These are phyloP conservation scores for Solanum sitiens DNA, from an alignment of 257 asterid genomes.

Conservation along the genomic window DNA sequence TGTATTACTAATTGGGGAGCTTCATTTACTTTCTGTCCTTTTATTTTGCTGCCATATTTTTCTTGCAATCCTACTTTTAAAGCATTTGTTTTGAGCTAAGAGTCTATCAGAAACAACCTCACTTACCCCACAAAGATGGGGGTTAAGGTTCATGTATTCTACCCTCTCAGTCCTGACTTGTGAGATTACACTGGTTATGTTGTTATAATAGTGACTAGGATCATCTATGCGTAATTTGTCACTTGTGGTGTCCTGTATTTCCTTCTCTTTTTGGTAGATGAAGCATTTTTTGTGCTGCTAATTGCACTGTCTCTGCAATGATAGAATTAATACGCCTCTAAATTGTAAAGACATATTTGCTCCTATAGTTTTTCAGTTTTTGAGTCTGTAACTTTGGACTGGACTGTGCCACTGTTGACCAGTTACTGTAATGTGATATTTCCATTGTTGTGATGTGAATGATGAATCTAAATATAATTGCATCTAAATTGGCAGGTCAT, in stretches of 20 bases:
- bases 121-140: not conserved
- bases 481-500: constrained; percentile 29
- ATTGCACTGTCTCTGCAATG: not conserved
- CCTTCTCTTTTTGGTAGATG: not conserved
- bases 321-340: not conserved
- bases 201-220: not conserved
- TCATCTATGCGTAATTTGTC: not conserved
- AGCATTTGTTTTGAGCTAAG: not conserved
- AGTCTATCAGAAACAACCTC: not conserved
- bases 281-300: not conserved
- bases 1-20: not conserved
- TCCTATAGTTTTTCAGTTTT: not conserved
- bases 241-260: not conserved
- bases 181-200: not conserved
- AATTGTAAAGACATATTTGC: not conserved
- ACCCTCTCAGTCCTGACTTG: not conserved
- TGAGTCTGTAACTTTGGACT: not conserved
- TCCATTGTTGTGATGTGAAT: not conserved
- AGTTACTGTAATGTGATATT: not conserved
- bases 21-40: not conserved
- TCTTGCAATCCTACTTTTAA: not conserved
- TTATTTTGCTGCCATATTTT: not conserved
- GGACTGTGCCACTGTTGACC: not conserved
- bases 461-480: not conserved
- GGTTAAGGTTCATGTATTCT: too few relatives aligned